Percentiles rank a stretch among this genome's conserved stretches.
phyloP scores from a whole-genome alignment of 768 basidiomycete species.

The Trametes coccinea region DNA sequence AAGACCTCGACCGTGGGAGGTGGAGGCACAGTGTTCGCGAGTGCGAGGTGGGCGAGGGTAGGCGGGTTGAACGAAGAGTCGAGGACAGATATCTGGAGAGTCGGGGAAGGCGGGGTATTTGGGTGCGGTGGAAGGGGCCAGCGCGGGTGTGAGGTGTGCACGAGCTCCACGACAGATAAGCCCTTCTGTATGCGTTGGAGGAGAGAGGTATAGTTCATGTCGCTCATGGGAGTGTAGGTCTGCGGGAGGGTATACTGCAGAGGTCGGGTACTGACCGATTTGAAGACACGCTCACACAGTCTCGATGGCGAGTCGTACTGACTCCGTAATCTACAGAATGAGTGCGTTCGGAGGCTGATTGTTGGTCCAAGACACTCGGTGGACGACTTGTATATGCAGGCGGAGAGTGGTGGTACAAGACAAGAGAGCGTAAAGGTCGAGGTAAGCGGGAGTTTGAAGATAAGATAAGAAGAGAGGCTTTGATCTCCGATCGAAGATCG shows the following conservation, averaged over 20 bases:
- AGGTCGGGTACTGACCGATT: conserved; percentile 7
- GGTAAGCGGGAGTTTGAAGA: conserved; percentile 1
- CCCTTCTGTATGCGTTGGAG: conserved; percentile 45
- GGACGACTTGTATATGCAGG: no score
- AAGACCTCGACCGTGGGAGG: conserved; percentile 21
- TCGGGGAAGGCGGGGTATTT: conserved; percentile 11
- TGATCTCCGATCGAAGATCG: conserved; percentile 21
- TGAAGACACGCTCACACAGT: neutral
- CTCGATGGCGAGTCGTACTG: no score
- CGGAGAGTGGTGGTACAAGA: no score
- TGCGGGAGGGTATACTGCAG: no score
- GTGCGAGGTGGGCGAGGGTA: conserved; percentile 78
- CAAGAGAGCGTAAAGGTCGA: neutral
- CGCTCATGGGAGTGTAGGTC: neutral
- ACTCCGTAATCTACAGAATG: no score
- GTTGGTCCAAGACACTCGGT: no score
- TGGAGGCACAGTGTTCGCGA: conserved; percentile 49
- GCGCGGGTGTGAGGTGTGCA: conserved; percentile 56
- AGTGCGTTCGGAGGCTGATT: no score
- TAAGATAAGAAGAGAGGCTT: conserved; percentile 25
- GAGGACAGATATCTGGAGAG: conserved; percentile 66
- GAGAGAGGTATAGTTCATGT: conserved; percentile 19
- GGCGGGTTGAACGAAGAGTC: conserved; percentile 96
- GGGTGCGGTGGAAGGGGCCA: conserved; percentile 59
- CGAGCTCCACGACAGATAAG: conserved; percentile 52